Percentiles rank a stretch among this genome's conserved stretches.
Evolutionary conservation across 345 rosid genomes (phyloP).

Genomic region (Boechera divaricarpa): DNA sequence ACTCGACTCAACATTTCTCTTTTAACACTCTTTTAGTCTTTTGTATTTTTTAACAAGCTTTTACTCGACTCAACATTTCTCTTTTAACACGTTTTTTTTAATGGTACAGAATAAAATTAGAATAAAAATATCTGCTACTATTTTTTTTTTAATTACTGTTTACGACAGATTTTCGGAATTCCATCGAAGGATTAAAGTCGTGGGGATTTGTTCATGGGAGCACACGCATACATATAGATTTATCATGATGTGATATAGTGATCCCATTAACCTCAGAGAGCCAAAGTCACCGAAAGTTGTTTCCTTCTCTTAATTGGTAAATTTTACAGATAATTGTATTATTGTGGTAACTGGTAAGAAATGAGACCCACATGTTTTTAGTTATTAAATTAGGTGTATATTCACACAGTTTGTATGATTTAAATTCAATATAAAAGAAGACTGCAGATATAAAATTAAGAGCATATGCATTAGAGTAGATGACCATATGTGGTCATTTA

Average conservation of each 20-base stretch:
- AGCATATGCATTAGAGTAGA: neutral
- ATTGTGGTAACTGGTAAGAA: slow-evolving; percentile 19
- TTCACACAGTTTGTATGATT: neutral
- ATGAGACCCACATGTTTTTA: slow-evolving; percentile 11
- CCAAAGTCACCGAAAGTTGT: slow-evolving; percentile 37
- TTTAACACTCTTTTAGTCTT: neutral
- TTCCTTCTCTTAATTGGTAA: slow-evolving; percentile 18
- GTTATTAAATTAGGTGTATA: neutral
- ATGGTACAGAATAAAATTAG: too few species aligned
- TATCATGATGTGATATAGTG: neutral
- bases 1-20: neutral
- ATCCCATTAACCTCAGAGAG: slow-evolving; percentile 15
- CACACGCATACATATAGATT: neutral
- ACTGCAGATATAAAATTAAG: neutral
- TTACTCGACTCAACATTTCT: neutral
- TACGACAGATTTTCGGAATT: neutral
- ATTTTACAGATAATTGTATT: slow-evolving; percentile 7
- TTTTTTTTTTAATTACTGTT: neutral
- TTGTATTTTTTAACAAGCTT: neutral
- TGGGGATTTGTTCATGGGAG: neutral
- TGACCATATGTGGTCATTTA: neutral
- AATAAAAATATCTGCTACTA: neutral
- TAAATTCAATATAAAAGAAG: neutral
- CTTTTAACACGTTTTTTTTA: neutral
- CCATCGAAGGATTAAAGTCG: neutral